A percentile compares a stretch with the other conserved stretches of the same genome.
phyloP scores from a whole-genome alignment of 768 basidiomycete species.

The Hirschioporus abietinus region DNA sequence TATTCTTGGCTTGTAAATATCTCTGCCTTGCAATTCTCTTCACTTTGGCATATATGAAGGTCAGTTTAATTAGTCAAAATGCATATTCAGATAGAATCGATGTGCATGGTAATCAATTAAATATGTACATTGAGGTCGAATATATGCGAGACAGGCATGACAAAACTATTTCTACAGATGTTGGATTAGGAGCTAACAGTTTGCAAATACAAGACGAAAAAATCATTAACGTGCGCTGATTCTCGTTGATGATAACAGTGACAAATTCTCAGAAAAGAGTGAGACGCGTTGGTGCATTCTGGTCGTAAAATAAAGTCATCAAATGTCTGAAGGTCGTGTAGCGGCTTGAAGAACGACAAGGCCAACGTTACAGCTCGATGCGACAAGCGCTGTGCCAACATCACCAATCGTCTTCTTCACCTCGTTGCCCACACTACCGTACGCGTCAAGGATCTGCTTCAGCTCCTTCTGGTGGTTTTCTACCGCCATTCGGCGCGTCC shows the following conservation, averaged over 20 bases:
- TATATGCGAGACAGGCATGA: neutral
- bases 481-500: constrained; percentile 67
- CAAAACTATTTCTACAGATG: neutral
- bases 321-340: constrained; percentile 17
- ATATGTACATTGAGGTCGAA: neutral
- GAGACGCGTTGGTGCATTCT: neutral
- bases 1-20: neutral
- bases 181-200: neutral
- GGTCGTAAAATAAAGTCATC: neutral
- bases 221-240: no score
- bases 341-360: constrained; percentile 67
- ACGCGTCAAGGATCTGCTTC: constrained; percentile 52
- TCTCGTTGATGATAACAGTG: no score
- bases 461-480: constrained; percentile 73
- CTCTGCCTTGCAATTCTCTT: neutral
- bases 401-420: constrained; percentile 84
- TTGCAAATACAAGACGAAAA: neutral
- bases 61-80: neutral
- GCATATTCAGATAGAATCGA: neutral
- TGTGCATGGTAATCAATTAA: neutral
- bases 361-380: constrained; percentile 51
- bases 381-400: constrained; percentile 70
- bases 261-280: no score
- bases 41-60: neutral
- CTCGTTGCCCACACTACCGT: constrained; percentile 51